phyloP scores from a whole-genome alignment of 371 early-diverging fungal species.

The Mucor plumbeus region DNA sequence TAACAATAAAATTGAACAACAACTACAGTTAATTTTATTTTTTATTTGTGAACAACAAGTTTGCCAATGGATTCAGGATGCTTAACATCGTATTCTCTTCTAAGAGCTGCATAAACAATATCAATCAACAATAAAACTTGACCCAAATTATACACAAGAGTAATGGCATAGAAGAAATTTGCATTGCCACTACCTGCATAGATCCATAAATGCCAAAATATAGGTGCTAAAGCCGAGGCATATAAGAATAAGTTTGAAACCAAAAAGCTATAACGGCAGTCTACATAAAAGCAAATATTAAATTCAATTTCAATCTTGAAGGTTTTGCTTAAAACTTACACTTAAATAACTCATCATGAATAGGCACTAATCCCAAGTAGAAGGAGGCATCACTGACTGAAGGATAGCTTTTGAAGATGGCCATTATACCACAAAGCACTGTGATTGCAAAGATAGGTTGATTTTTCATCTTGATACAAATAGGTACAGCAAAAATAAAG shows the following conservation, averaged over 20 bases:
- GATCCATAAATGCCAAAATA: slow-evolving; percentile 95
- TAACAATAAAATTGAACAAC: no score
- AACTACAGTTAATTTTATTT: background rate
- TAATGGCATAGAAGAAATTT: slow-evolving; percentile 97
- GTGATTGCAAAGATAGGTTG: slow-evolving; percentile 79
- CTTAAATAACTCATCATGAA: slow-evolving; percentile 85
- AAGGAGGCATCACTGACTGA: slow-evolving; percentile 84
- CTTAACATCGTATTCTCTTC: slow-evolving; percentile 79
- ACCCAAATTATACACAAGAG: slow-evolving; percentile 86
- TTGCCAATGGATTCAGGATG: slow-evolving; percentile 66
- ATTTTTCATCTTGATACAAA: slow-evolving; percentile 77
- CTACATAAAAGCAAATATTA: slow-evolving; percentile 31
- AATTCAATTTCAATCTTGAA: background rate
- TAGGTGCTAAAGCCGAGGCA: slow-evolving; percentile 80
- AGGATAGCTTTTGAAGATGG: slow-evolving; percentile 93
- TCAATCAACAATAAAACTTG: slow-evolving; percentile 85
- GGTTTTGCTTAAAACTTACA: slow-evolving; percentile 56
- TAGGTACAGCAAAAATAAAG: slow-evolving; percentile 83
- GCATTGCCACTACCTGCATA: slow-evolving; percentile 95
- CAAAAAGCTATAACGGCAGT: slow-evolving; percentile 72
- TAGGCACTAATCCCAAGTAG: slow-evolving; percentile 78
- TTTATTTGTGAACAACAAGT: slow-evolving; percentile 63
- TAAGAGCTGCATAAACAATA: slow-evolving; percentile 69
- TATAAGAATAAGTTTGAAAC: slow-evolving; percentile 71
- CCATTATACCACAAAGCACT: slow-evolving; percentile 72